Conservation (phyloP, 495 filamentous ascomycete genomes). For the Penicillium coprophilum region DNA sequence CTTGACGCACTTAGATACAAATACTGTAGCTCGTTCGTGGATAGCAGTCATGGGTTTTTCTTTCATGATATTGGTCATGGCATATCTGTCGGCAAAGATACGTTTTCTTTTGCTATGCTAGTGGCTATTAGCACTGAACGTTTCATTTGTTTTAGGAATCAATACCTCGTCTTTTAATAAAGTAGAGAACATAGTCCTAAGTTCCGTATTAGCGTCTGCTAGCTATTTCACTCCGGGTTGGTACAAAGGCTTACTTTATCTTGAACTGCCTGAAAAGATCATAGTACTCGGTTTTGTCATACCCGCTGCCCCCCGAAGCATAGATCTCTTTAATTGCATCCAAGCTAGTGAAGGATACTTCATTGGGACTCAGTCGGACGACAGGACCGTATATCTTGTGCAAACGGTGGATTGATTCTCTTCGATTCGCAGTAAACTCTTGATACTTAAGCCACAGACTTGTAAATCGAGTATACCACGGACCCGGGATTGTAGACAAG, state of each 20-base stretch:
- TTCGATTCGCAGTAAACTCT: constrained; percentile 55
- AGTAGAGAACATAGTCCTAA: constrained; percentile 62
- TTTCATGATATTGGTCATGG: constrained; percentile 63
- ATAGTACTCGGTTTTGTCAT: constrained; percentile 69
- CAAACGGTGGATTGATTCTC: constrained; percentile 53
- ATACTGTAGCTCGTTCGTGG: constrained; percentile 50
- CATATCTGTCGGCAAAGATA: constrained; percentile 62
- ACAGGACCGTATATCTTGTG: constrained; percentile 57
- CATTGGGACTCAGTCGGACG: constrained; percentile 58
- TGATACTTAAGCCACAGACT: constrained; percentile 55
- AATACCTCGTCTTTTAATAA: constrained; percentile 52
- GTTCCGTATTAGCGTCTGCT: neutral
- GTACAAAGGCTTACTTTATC: constrained; percentile 39
- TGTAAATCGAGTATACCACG: constrained; percentile 52
- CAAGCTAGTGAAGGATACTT: constrained; percentile 59
- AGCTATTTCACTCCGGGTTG: constrained; percentile 6
- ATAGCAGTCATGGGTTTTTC: constrained; percentile 53
- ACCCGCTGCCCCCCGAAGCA: constrained; percentile 62
- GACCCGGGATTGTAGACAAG: constrained; percentile 48
- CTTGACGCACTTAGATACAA: constrained; percentile 49
- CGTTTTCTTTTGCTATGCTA: constrained; percentile 61
- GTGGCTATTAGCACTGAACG: constrained; percentile 9
- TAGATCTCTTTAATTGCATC: constrained; percentile 67
- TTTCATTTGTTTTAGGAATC: no score
- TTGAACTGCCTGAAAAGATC: constrained; percentile 59